Evolutionary conservation across 805 yeast genomes (phyloP).

Genomic region (Nakazawaea ambrosiae): DNA sequence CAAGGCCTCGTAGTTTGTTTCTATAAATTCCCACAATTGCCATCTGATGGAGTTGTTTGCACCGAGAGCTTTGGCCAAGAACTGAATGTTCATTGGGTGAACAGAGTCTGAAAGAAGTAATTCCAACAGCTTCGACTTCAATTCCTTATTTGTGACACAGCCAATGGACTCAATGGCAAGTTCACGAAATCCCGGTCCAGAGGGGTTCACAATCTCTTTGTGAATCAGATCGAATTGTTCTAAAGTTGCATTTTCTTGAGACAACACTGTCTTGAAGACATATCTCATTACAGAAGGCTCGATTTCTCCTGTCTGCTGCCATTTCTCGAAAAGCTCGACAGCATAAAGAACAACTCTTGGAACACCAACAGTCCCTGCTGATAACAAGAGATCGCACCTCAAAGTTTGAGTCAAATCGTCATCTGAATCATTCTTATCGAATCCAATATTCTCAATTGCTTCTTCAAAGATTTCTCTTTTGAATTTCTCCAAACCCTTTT

Average conservation of each 20-base stretch:
- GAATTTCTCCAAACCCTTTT: slow-evolving; percentile 25
- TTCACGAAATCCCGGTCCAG: slow-evolving; percentile 53
- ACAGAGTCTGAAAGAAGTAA: slow-evolving; percentile 36
- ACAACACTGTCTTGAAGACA: slow-evolving; percentile 35
- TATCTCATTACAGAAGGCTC: slow-evolving; percentile 38
- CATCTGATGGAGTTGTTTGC: slow-evolving; percentile 35
- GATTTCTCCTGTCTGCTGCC: slow-evolving; percentile 22
- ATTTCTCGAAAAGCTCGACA: slow-evolving; percentile 22
- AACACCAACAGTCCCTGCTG: slow-evolving; percentile 32
- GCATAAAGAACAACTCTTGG: slow-evolving; percentile 25
- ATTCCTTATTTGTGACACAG: slow-evolving; percentile 27
- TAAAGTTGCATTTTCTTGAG: slow-evolving; percentile 26
- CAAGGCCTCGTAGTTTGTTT: slow-evolving; percentile 37
- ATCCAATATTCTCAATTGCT: slow-evolving; percentile 24
- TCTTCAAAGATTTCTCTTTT: slow-evolving; percentile 24
- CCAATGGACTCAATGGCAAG: slow-evolving; percentile 53
- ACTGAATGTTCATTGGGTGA: slow-evolving; percentile 54
- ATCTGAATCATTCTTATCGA: slow-evolving; percentile 13
- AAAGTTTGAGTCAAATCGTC: slow-evolving; percentile 27
- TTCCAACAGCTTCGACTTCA: slow-evolving; percentile 31
- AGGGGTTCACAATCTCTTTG: slow-evolving; percentile 41
- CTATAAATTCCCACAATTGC: slow-evolving; percentile 43
- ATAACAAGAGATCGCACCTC: slow-evolving; percentile 31
- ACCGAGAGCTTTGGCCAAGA: slow-evolving; percentile 40
- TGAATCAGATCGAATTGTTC: slow-evolving; percentile 32